phyloP scores from a whole-genome alignment of 495 filamentous ascomycete genomes.

The Podospora australis region DNA sequence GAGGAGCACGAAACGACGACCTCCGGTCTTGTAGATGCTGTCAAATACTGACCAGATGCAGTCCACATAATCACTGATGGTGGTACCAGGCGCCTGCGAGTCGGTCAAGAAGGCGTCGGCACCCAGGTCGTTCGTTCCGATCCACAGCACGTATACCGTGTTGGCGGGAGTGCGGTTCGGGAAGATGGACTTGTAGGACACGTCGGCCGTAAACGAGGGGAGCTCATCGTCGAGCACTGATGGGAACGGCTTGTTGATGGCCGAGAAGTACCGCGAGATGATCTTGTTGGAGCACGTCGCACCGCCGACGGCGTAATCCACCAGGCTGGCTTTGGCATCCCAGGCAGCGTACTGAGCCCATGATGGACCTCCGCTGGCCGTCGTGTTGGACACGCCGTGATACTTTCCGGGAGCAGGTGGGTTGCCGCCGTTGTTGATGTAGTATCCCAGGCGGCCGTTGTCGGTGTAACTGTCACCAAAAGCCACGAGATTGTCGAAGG shows the following conservation, averaged over 20 bases:
- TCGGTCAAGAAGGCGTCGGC: constrained; percentile 56
- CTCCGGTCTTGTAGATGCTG: constrained; percentile 55
- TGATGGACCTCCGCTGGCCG: constrained; percentile 56
- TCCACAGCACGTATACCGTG: constrained; percentile 69
- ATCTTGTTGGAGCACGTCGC: constrained; percentile 65
- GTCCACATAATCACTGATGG: constrained; percentile 54
- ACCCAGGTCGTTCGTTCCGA: constrained; percentile 73
- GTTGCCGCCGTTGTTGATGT: constrained; percentile 48
- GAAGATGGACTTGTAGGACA: constrained; percentile 43
- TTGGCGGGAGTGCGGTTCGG: constrained; percentile 44
- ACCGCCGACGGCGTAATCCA: constrained; percentile 66
- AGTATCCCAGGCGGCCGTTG: constrained; percentile 57
- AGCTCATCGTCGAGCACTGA: constrained; percentile 61
- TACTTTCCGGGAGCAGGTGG: constrained; percentile 55
- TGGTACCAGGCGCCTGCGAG: constrained; percentile 50
- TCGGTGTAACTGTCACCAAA: constrained; percentile 77
- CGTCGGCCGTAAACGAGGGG: constrained; percentile 61
- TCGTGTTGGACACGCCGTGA: constrained; percentile 37
- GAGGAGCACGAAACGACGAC: constrained; percentile 61
- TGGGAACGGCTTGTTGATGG: constrained; percentile 50
- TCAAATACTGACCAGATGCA: constrained; percentile 58
- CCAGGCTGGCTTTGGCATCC: constrained; percentile 51
- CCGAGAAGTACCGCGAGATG: constrained; percentile 43
- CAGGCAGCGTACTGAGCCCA: constrained; percentile 60
- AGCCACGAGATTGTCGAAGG: constrained; percentile 29